Evolutionary conservation across 163 green algal genomes (phyloP), one percentile per base, ranked within the genome.

Genomic region (Scenedesmus sp.): DNA sequence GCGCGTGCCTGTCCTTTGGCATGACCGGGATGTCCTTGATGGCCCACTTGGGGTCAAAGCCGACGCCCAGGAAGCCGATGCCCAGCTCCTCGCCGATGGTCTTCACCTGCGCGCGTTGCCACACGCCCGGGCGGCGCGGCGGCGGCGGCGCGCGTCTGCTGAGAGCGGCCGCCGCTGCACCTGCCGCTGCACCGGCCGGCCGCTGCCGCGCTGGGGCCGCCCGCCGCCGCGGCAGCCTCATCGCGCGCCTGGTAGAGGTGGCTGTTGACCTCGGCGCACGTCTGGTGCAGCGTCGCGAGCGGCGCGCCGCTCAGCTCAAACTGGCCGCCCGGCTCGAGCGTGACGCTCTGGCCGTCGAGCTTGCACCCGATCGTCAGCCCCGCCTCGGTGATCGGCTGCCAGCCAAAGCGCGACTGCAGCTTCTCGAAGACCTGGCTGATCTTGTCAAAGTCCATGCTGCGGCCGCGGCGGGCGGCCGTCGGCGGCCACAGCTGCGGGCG

Each of bases 231-330:
- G 28, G 7, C 57, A 39, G 24, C 50, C 44, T 22, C 36, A n/a
- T 3, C 22, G 9, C 70, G 28, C 51, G 94, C 92, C 88, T 98
- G 91, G 56, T 98, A 96, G 14, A 99, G 83, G 85, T 99, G 96
- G 70, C 73, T 92, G 83, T 97, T 95, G 51, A 98, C 89, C 83
- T 99, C 96, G 63, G 89, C 92, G 60, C 91, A 97, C 4, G 95
- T 99, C 65, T 96, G 84, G 82, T 98, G 95, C 70, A 99, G 85
- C 0, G 86, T 96, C 6, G 92, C 85, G 42, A 99, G 72, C 0
- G 94, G 96, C 13, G 96, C 96, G 15, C 96, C 96, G 54, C 85
- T 95, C 39, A 99, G 91, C 88, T 99, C 96, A 87, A 99, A 98
- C 84, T 99, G 96, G 44, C 96, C 96, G 31, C 96, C 96, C 0